Percentiles rank a stretch among this genome's conserved stretches.
Conservation (phyloP, 768 basidiomycete species). For the Imleria badia region DNA sequence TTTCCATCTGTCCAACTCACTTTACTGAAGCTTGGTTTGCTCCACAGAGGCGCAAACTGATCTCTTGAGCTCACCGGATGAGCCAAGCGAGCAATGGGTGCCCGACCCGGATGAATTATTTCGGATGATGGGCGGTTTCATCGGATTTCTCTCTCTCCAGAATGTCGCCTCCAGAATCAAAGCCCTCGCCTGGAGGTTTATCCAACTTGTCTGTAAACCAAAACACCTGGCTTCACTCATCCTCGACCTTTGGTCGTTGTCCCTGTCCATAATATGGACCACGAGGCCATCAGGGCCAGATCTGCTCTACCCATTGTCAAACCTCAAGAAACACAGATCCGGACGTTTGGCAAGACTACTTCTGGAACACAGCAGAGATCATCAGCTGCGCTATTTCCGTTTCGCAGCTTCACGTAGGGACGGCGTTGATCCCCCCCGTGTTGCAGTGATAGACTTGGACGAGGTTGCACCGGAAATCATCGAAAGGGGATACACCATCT, state of each 20-base stretch:
- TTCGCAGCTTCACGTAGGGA: not conserved
- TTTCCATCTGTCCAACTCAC: not conserved
- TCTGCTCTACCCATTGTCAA: slow-evolving; percentile 5
- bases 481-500: not conserved
- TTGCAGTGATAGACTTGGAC: not conserved
- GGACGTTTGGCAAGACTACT: slow-evolving; percentile 6
- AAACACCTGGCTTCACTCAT: not conserved
- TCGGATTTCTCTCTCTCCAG: no score
- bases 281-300: not conserved
- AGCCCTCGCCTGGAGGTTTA: not conserved
- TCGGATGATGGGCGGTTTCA: no score
- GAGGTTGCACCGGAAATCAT: not conserved
- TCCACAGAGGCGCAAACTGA: not conserved
- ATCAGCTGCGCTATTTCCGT: not conserved
- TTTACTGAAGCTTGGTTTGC: not conserved
- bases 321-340: slow-evolving; percentile 6
- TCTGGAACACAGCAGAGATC: not conserved
- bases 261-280: not conserved
- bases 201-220: not conserved
- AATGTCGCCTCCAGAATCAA: not conserved
- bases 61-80: not conserved
- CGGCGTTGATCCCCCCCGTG: not conserved
- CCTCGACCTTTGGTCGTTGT: slow-evolving; percentile 3
- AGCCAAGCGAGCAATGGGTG: not conserved
- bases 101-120: no score